Evolutionary conservation across 2,329 filamentous ascomycete genomes (phyloP).

Genomic region (Ceratocystis albifundus): DNA sequence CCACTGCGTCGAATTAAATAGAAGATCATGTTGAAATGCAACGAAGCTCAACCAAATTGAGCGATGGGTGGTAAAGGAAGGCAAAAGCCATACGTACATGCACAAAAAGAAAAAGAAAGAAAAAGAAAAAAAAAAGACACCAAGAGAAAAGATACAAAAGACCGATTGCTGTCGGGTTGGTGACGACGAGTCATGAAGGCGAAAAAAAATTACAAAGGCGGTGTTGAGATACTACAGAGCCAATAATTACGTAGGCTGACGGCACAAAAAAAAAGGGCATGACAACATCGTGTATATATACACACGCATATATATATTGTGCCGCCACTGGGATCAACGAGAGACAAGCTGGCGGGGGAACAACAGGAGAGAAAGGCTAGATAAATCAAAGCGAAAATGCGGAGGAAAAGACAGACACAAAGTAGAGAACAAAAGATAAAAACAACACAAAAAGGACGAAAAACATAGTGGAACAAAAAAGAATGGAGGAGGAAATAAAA

Average conservation of each 20-base stretch:
- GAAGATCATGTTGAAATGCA: neutral
- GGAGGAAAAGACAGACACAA: neutral
- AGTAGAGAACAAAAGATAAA: neutral
- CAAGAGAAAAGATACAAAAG: neutral
- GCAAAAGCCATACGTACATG: too few species aligned
- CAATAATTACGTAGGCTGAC: neutral
- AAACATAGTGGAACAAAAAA: neutral
- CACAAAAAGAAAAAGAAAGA: too few species aligned
- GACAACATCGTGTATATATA: neutral
- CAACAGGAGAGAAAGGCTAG: constrained; percentile 7
- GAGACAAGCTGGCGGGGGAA: neutral
- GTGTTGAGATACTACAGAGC: too few species aligned
- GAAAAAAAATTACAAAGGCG: neutral
- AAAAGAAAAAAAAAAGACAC: too few species aligned
- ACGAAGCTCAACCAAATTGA: neutral
- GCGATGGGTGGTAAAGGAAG: too few species aligned
- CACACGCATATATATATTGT: neutral
- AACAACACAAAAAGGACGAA: neutral
- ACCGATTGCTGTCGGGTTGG: neutral
- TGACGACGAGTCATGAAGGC: neutral
- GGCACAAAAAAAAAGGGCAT: neutral
- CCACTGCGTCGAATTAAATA: neutral
- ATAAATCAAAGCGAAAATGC: constrained; percentile 1
- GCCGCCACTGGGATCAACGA: neutral
- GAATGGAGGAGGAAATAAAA: neutral